Percentiles rank a stretch among this genome's conserved stretches.
phyloP scores from a whole-genome alignment of 768 basidiomycete genomes.

The Kwoniella shandongensis region DNA sequence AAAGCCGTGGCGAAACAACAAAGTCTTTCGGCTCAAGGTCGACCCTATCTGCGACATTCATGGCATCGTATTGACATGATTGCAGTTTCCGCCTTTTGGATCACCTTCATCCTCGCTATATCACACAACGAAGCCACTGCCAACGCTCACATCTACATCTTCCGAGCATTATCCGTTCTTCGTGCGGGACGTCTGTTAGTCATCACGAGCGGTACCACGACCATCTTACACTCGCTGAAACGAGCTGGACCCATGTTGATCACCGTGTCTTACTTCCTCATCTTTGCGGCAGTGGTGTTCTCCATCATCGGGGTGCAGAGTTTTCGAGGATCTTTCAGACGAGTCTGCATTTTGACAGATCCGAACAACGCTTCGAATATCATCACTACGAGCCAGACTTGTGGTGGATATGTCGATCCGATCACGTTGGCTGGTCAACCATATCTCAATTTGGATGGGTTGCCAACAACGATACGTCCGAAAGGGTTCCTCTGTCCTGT shows the following conservation, averaged over 20 bases:
- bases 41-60: slow-evolving; percentile 87
- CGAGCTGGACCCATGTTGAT: slow-evolving; percentile 84
- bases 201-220: slow-evolving; percentile 88
- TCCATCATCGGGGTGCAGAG: slow-evolving; percentile 93
- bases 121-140: slow-evolving; percentile 66
- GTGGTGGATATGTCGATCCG: slow-evolving; percentile 78
- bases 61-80: slow-evolving; percentile 81
- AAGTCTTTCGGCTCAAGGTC: slow-evolving; percentile 49
- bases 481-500: slow-evolving; percentile 91
- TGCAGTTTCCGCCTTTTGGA: slow-evolving; percentile 84
- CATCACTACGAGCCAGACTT: slow-evolving; percentile 59
- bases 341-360: slow-evolving; percentile 53
- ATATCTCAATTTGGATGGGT: slow-evolving; percentile 57
- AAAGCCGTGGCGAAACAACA: slow-evolving; percentile 52
- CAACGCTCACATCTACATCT: slow-evolving; percentile 73
- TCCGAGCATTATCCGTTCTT: slow-evolving; percentile 83
- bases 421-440: slow-evolving; percentile 58
- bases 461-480: slow-evolving; percentile 51
- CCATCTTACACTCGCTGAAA: slow-evolving; percentile 90
- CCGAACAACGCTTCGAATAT: slow-evolving; percentile 49
- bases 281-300: slow-evolving; percentile 85
- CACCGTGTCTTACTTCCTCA: slow-evolving; percentile 83
- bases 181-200: slow-evolving; percentile 77
- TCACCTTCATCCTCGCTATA: slow-evolving; percentile 70
- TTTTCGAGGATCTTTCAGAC: slow-evolving; percentile 78